Evolutionary conservation across 2,329 filamentous ascomycete genomes (phyloP), one percentile per base, ranked within the genome.

Genomic region (Fusarium brevicatenulatum): DNA sequence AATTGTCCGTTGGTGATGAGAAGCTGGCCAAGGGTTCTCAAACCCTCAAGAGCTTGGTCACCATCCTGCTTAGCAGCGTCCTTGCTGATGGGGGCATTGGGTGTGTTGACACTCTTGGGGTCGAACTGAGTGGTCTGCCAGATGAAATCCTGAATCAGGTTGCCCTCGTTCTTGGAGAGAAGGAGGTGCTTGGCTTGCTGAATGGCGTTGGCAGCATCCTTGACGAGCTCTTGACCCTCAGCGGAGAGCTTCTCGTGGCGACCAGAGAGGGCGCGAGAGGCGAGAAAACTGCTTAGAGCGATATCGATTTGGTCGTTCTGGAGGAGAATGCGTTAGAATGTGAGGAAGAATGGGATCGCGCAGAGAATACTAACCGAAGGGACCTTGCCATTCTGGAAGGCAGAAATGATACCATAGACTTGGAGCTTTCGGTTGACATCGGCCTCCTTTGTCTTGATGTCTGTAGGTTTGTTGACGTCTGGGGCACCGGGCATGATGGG

Each of bases 1-100:
- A 97, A 98, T 81, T 98, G 95, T 74, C 96, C 96, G 78, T 99
- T 99, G 77, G 95, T 97, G 78, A 98, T 92, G 77, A 98, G 86
- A 64, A 99, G 87, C 23, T 92, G 95, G 57, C 95, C 96, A 2
- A 99, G 86, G 7, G 94, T 97, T 76, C 94, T 91, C 49, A 99
- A 84, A 32, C 95, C 96, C 72, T 97, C 90, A 13, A 97, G 86
- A 3, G 93, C 94, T 81, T 95, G 88, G 72, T 96, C 90, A 44
- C 92, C 94, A 80, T 99, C 94, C 80, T 95, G 91, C 83, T 92
- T 90, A 32, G 93, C 93, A 4, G 89, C 88, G 2, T 93, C 91
- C 85, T 94, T 97, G 79, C 90, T 88, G 53, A 97, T 77, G 1
- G 94, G 92, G 3, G 90, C 88, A 63, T 87, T 86, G 7, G 94